A percentile compares a stretch with the other conserved stretches of the same genome.
Conservation (phyloP, 2,329 filamentous ascomycete species). For the Alternaria panax region DNA sequence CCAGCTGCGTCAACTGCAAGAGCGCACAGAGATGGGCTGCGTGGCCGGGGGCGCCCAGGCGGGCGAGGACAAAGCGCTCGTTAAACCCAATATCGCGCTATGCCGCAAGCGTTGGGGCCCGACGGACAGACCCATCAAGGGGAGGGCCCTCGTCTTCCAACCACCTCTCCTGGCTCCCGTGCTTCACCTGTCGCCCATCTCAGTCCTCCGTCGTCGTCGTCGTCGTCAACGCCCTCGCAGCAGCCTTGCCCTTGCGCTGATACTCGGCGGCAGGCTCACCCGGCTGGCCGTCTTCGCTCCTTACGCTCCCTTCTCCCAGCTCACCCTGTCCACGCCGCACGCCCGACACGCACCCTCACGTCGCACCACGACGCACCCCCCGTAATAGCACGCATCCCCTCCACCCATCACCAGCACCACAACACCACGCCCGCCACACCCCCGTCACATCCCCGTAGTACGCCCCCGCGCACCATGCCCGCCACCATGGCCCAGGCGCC, state of each 20-base stretch:
- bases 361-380: constrained; percentile 31
- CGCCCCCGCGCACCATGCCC: constrained; percentile 31
- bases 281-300: constrained; percentile 46
- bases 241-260: constrained; percentile 35
- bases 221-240: constrained; percentile 34
- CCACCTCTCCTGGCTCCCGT: constrained; percentile 25
- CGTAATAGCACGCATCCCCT: constrained; percentile 14
- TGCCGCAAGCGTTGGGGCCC: constrained; percentile 13
- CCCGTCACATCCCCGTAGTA: constrained; percentile 12
- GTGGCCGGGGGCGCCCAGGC: constrained; percentile 11
- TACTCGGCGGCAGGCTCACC: constrained; percentile 34
- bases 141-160: constrained; percentile 25
- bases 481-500: constrained; percentile 64
- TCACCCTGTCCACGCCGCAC: constrained; percentile 32
- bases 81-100: constrained; percentile 16
- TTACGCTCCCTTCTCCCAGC: constrained; percentile 37
- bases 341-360: constrained; percentile 32
- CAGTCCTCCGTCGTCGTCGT: constrained; percentile 31
- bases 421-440: constrained; percentile 7
- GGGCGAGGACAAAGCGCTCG: constrained; percentile 11
- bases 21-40: neutral
- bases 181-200: constrained; percentile 31
- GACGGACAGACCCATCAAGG: constrained; percentile 21
- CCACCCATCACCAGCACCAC: constrained; percentile 12
- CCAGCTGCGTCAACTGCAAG: neutral